Base-by-base conservation (phyloP, 1,139 yeast genomes). In the Entelexis paramagnoliae region DNA sequence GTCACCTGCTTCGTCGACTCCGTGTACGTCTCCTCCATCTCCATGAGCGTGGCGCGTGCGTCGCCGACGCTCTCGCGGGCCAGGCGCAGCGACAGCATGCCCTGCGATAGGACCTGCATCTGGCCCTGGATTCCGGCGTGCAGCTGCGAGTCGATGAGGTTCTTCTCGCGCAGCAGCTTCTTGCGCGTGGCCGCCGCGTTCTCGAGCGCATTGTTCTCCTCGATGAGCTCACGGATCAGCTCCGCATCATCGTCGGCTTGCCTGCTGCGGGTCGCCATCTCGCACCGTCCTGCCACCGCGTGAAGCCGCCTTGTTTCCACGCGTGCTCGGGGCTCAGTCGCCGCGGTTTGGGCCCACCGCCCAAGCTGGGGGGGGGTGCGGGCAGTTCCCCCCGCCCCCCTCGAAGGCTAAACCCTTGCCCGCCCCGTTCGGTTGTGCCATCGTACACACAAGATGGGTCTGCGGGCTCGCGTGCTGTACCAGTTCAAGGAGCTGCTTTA, bases 131-230 rank as follows among this genome's bases (percentile, higher is more conserved):
- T 79, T 41, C 81, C 80, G 39, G 81, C 71, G 59, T 77, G 78
- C 54, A 86, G 71, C 63, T 83, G 84, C 52, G 78, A 72, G 59
- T 86, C 95, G n/a, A 84, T 69, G 1, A 83, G 75, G 0, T 83
- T 74, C 64, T 83, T 83, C 62, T 86, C 93, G 57, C 84, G 77
- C 42, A 68, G 61, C 52, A 86, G 73, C 60, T 81, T 85, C 58
- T 76, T 81, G 55, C 78, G 76, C 39, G 81, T 68, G 1, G 71
- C 66, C 10, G 72, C 66, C 13, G 81, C 74, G 61, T 80, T 80
- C 49, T 73, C 77, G 54, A 83, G 71, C 59, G 82, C 85, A 55
- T 64, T 65, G 24, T 62, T 63, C 36, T 63, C 65, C 40, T 60
- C 61, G 39, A 66, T 55, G 46, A 66, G 55, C 56, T 66, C 68